These are phyloP conservation scores for Hibiscus trionum DNA, from an alignment of 345 rosid species.

Conservation along the genomic window DNA sequence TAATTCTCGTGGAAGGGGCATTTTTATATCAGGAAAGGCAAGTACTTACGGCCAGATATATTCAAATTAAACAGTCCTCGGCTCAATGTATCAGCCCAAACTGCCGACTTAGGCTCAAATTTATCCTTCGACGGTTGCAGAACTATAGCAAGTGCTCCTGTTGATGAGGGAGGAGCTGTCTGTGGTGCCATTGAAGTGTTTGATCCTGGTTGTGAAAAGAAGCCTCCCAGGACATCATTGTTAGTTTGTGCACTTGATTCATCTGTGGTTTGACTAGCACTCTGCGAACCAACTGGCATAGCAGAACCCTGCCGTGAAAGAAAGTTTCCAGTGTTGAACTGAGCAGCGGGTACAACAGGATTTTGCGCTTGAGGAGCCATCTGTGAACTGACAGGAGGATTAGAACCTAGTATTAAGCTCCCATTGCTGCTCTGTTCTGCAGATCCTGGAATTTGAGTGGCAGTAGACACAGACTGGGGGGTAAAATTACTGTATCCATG, in stretches of 20 bases:
- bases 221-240: constrained; percentile 37
- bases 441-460: constrained; percentile 26
- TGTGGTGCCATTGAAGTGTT: constrained; percentile 35
- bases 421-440: constrained; percentile 22
- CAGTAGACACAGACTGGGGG: constrained; percentile 22
- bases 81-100: constrained; percentile 92
- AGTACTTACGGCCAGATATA: constrained; percentile 85
- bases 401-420: constrained; percentile 12
- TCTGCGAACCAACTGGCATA: constrained; percentile 23
- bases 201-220: constrained; percentile 29
- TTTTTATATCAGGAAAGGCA: not conserved
- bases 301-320: constrained; percentile 35
- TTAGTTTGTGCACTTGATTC: constrained; percentile 37
- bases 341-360: constrained; percentile 21
- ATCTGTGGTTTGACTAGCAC: constrained; percentile 29
- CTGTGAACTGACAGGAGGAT: constrained; percentile 8
- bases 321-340: constrained; percentile 34
- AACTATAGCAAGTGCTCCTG: constrained; percentile 50
- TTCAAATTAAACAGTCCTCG: constrained; percentile 87
- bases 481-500: constrained; percentile 23
- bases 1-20: not conserved
- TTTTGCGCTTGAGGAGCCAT: constrained; percentile 15
- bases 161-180: constrained; percentile 33
- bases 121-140: constrained; percentile 66
- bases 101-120: constrained; percentile 87